A percentile compares a stretch with the other conserved stretches of the same genome.
These are phyloP conservation scores for Fusarium nisikadoi DNA, from an alignment of 2,329 filamentous ascomycete genomes.

Conservation along the genomic window DNA sequence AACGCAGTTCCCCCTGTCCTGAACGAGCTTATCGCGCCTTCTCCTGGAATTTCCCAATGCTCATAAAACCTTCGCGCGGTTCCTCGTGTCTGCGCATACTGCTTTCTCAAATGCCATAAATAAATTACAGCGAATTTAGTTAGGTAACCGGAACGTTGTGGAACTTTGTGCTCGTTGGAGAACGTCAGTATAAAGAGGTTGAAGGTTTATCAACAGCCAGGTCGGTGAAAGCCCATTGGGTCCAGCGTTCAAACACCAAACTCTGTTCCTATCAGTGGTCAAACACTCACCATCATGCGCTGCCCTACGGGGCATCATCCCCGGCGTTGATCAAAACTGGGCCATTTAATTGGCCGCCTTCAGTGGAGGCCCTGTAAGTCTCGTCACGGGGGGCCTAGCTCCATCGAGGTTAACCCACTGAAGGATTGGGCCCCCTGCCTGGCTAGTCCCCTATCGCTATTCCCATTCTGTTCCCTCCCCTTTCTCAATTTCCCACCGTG, in stretches of 20 bases:
- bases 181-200: not conserved
- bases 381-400: not conserved
- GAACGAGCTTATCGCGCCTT: accelerated
- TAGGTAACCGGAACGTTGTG: accelerated
- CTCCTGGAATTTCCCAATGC: not conserved
- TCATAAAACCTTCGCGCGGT: accelerated
- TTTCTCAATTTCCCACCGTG: conserved; percentile 1
- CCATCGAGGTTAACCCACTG: not conserved
- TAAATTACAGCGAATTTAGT: not conserved
- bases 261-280: not conserved
- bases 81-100: accelerated
- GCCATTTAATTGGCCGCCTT: accelerated
- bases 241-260: not conserved
- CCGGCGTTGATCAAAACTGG: not conserved
- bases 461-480: conserved; percentile 2
- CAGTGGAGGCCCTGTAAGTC: not conserved
- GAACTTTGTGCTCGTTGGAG: not conserved
- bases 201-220: not conserved
- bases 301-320: not conserved
- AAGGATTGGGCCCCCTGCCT: not conserved
- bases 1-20: not conserved
- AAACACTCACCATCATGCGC: not conserved
- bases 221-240: not conserved
- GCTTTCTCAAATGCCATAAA: not conserved
- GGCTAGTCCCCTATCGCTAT: not conserved